phyloP scores from a whole-genome alignment of 768 basidiomycete species.

The Cyclocybe aegerita region DNA sequence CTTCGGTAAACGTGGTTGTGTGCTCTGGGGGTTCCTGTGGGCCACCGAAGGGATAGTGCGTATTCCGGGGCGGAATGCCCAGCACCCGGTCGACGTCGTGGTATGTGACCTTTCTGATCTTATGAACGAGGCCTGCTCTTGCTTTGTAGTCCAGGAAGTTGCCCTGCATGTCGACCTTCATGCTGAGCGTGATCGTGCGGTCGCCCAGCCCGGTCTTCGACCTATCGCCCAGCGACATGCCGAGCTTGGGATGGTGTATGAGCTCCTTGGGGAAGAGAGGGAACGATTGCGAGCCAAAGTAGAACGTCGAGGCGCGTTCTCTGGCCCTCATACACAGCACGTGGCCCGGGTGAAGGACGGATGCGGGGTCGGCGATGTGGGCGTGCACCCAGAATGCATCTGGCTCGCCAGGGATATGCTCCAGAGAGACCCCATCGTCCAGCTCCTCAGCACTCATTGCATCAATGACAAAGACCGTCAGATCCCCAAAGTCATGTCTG shows the following conservation, averaged over 20 bases:
- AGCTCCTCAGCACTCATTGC: conserved; percentile 78
- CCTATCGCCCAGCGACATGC: conserved; percentile 39
- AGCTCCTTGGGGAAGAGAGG: conserved; percentile 73
- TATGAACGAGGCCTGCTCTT: conserved; percentile 70
- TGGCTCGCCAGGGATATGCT: conserved; percentile 59
- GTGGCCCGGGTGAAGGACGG: conserved; percentile 72
- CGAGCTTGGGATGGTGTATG: conserved; percentile 39
- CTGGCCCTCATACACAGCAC: conserved; percentile 58
- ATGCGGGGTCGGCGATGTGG: conserved; percentile 92
- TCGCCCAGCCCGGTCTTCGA: conserved; percentile 37
- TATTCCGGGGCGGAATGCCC: conserved; percentile 17
- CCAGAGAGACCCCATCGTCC: conserved; percentile 91
- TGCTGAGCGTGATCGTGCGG: conserved; percentile 78
- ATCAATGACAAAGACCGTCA: conserved; percentile 87
- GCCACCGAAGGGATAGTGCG: conserved; percentile 45
- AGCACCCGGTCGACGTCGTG: conserved; percentile 59
- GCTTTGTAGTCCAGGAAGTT: conserved; percentile 71
- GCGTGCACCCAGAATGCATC: conserved; percentile 78
- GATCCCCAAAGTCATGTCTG: conserved; percentile 83
- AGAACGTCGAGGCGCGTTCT: conserved; percentile 49
- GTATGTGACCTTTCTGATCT: conserved; percentile 66
- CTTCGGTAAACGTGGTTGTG: conserved; percentile 12
- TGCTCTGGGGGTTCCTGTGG: conserved; percentile 4
- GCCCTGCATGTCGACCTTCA: conserved; percentile 59
- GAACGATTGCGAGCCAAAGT: conserved; percentile 61